Conservation (phyloP, 2,329 filamentous ascomycete species). For the Fusarium sp. region DNA sequence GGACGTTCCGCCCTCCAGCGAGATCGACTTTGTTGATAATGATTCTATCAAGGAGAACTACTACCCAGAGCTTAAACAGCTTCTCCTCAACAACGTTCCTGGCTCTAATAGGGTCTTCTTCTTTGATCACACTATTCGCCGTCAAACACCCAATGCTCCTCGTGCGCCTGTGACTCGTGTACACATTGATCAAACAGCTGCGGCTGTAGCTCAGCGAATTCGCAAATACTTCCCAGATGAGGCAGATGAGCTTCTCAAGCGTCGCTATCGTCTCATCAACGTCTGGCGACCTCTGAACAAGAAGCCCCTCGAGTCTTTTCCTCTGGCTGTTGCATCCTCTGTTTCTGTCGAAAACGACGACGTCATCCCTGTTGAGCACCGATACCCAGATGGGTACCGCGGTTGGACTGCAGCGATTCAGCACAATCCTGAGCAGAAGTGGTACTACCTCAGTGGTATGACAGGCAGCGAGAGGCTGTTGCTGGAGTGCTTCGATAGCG, state of each 20-base stretch:
- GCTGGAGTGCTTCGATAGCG: conserved; percentile 80
- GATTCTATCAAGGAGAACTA: conserved; percentile 74
- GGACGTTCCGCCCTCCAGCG: conserved; percentile 60
- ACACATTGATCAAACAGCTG: conserved; percentile 84
- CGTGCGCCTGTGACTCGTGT: conserved; percentile 75
- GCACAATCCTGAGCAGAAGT: conserved; percentile 69
- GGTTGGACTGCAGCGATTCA: conserved; percentile 79
- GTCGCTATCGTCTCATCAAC: conserved; percentile 84
- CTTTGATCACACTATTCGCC: conserved; percentile 91
- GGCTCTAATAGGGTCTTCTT: conserved; percentile 73
- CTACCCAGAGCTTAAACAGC: conserved; percentile 82
- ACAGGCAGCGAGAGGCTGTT: conserved; percentile 74
- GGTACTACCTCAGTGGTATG: conserved; percentile 86
- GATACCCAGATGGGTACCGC: conserved; percentile 69
- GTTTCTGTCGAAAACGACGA: conserved; percentile 67
- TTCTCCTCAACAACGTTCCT: conserved; percentile 73
- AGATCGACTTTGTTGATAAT: conserved; percentile 70
- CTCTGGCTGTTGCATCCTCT: conserved; percentile 74
- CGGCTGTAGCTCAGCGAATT: conserved; percentile 73
- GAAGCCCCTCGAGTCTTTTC: conserved; percentile 69
- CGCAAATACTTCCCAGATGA: conserved; percentile 71
- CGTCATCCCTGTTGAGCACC: conserved; percentile 75
- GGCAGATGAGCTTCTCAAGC: conserved; percentile 69
- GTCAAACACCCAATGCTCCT: conserved; percentile 63
- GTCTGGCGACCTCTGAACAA: conserved; percentile 77